Evolutionary conservation across 176 grass and related monocot species (phyloP).

Genomic region (Rhipidocladum racemiflorum): DNA sequence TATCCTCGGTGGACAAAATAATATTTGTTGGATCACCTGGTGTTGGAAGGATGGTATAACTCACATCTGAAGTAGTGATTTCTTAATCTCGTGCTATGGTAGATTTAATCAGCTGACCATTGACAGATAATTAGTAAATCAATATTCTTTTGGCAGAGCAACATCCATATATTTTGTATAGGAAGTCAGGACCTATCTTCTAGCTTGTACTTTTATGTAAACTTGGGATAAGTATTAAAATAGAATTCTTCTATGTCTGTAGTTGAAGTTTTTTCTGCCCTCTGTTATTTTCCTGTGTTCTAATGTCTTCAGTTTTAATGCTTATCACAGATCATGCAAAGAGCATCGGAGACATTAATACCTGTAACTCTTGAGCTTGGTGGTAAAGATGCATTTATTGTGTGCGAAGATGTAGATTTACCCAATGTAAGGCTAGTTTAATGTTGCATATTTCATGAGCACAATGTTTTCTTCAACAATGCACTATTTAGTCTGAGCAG

Average conservation of each 20-base stretch:
- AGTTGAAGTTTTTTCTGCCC: neutral
- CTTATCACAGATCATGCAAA: constrained; percentile 84
- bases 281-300: neutral
- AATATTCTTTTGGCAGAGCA: neutral
- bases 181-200: neutral
- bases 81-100: neutral
- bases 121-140: neutral
- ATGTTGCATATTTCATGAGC: constrained; percentile 15
- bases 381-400: constrained; percentile 99
- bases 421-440: constrained; percentile 63
- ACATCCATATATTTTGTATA: neutral
- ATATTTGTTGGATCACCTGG: constrained; percentile 99
- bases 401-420: constrained; percentile 98
- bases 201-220: neutral
- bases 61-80: constrained; percentile 22
- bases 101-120: neutral
- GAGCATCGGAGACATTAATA: constrained; percentile 88
- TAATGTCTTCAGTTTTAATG: constrained; percentile 26
- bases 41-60: constrained; percentile 86
- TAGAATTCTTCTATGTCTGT: neutral
- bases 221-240: neutral
- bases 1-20: constrained; percentile 95
- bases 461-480: constrained; percentile 10
- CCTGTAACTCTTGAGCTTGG: constrained; percentile 95
- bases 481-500: neutral